phyloP scores from a whole-genome alignment of 768 basidiomycete genomes.

The Leccinum olivaceopallidum region DNA sequence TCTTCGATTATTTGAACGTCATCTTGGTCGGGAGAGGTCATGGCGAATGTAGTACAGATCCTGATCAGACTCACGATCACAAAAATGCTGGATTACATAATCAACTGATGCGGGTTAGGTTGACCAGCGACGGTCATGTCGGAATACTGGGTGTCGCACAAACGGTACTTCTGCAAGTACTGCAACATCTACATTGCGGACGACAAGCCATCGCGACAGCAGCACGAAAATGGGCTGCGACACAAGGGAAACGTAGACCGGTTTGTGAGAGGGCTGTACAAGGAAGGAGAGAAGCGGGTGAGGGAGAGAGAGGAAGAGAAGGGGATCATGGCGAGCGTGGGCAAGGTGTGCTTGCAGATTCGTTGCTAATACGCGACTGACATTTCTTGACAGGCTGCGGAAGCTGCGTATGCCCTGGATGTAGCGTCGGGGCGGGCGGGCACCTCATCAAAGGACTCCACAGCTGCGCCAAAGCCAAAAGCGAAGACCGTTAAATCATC shows the following conservation, averaged over 20 bases:
- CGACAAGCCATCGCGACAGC: slow-evolving; percentile 87
- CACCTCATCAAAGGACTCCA: slow-evolving; percentile 11
- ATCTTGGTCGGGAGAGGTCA: slow-evolving; percentile 1
- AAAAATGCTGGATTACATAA: slow-evolving; percentile 18
- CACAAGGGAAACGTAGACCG: slow-evolving; percentile 95
- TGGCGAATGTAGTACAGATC: background rate
- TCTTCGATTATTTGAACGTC: slow-evolving; percentile 23
- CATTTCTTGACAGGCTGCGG: slow-evolving; percentile 57
- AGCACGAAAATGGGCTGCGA: slow-evolving; percentile 90
- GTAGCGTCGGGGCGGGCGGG: slow-evolving; percentile 64
- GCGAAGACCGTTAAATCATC: slow-evolving; percentile 53
- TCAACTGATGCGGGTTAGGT: background rate
- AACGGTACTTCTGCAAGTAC: slow-evolving; percentile 95
- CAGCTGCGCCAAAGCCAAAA: slow-evolving; percentile 33
- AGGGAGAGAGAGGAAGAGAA: slow-evolving; percentile 84
- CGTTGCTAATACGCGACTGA: background rate
- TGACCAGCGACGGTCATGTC: slow-evolving; percentile 52
- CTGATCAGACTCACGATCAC: background rate
- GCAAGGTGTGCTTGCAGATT: slow-evolving; percentile 51
- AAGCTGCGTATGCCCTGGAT: slow-evolving; percentile 77
- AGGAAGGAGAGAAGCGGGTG: slow-evolving; percentile 85
- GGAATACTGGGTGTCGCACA: slow-evolving; percentile 92
- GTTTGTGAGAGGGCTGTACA: slow-evolving; percentile 91
- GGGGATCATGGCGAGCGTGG: slow-evolving; percentile 82
- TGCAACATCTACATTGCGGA: slow-evolving; percentile 97